These are phyloP conservation scores for Dichotomopilus funicola DNA, from an alignment of 2,329 filamentous ascomycete genomes.

Conservation along the genomic window DNA sequence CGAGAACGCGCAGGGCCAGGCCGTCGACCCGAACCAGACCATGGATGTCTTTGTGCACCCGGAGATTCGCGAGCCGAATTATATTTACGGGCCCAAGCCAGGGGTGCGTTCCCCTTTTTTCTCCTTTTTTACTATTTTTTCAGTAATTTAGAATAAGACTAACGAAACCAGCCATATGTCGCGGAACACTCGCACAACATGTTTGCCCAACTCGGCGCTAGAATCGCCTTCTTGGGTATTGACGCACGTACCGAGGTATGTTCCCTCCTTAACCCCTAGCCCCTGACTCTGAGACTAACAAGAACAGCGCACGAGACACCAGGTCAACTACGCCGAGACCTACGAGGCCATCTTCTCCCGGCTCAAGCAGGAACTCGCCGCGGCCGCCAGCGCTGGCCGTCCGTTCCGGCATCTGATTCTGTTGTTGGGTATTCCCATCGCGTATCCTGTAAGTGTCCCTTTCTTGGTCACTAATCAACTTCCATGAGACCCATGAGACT, in stretches of 20 bases:
- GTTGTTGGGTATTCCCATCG: conserved; percentile 79
- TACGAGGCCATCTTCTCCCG: conserved; percentile 79
- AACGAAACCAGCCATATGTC: conserved; percentile 79
- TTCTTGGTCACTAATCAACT: background rate
- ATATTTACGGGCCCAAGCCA: conserved; percentile 69
- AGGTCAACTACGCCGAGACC: conserved; percentile 90
- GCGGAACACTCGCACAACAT: conserved; percentile 80
- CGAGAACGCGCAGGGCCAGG: conserved; percentile 47
- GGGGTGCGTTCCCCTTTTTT: conserved; percentile 48
- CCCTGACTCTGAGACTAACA: conserved; percentile 24
- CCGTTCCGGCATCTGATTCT: conserved; percentile 86
- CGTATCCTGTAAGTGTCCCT: conserved; percentile 58
- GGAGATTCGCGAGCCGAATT: conserved; percentile 56
- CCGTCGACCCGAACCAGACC: conserved; percentile 64
- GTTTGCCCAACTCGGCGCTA: conserved; percentile 74
- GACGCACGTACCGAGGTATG: conserved; percentile 83
- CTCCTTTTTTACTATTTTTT: too few relatives aligned
- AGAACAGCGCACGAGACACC: conserved; percentile 70
- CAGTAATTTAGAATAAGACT: conserved; percentile 25
- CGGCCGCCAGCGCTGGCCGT: conserved; percentile 57
- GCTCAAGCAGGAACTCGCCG: conserved; percentile 62
- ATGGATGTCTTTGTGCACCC: conserved; percentile 65
- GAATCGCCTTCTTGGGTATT: conserved; percentile 78
- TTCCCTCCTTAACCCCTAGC: conserved; percentile 42
- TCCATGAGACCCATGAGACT: background rate